These are phyloP conservation scores for Phellopilus nigrolimitatus DNA, from an alignment of 1,284 basidiomycete species.

Conservation along the genomic window DNA sequence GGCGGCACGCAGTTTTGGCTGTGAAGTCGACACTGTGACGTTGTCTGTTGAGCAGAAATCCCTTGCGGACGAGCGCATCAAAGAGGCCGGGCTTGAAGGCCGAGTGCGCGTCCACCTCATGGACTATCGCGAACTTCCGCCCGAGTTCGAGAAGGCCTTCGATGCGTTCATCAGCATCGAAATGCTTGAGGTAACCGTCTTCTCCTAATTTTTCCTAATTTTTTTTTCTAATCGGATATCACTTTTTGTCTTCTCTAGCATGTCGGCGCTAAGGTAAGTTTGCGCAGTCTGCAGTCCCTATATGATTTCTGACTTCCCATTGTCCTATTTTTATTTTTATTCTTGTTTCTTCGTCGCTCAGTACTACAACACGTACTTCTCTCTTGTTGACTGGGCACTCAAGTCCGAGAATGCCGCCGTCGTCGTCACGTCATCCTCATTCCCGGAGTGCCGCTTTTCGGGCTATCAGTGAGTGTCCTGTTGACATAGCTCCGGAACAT, in stretches of 20 bases:
- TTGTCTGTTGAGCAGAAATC: slow-evolving; percentile 82
- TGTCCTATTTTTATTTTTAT: not conserved
- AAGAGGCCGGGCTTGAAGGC: slow-evolving; percentile 62
- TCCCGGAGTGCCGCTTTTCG: slow-evolving; percentile 38
- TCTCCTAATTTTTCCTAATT: slow-evolving; percentile 21
- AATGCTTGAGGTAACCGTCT: slow-evolving; percentile 75
- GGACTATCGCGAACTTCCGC: slow-evolving; percentile 81
- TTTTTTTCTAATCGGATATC: slow-evolving; percentile 7
- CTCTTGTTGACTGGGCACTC: slow-evolving; percentile 42
- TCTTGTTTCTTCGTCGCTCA: slow-evolving; percentile 17
- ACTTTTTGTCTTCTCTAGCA: slow-evolving; percentile 36
- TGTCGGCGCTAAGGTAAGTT: slow-evolving; percentile 54
- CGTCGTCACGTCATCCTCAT: slow-evolving; percentile 48
- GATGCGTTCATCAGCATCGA: slow-evolving; percentile 88
- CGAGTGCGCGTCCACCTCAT: slow-evolving; percentile 80
- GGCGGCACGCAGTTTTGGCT: slow-evolving; percentile 67
- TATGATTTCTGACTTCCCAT: not conserved
- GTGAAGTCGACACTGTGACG: slow-evolving; percentile 85
- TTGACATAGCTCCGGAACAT: not conserved
- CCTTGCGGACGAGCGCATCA: slow-evolving; percentile 80
- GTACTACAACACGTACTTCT: slow-evolving; percentile 73
- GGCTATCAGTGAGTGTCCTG: slow-evolving; percentile 25
- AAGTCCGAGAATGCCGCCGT: slow-evolving; percentile 36
- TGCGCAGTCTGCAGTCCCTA: not conserved
- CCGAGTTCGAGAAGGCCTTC: slow-evolving; percentile 72